A percentile compares a stretch with the other conserved stretches of the same genome.
Evolutionary conservation across 2,329 filamentous ascomycete species (phyloP).

Genomic region (Arthrinium puccinioides): DNA sequence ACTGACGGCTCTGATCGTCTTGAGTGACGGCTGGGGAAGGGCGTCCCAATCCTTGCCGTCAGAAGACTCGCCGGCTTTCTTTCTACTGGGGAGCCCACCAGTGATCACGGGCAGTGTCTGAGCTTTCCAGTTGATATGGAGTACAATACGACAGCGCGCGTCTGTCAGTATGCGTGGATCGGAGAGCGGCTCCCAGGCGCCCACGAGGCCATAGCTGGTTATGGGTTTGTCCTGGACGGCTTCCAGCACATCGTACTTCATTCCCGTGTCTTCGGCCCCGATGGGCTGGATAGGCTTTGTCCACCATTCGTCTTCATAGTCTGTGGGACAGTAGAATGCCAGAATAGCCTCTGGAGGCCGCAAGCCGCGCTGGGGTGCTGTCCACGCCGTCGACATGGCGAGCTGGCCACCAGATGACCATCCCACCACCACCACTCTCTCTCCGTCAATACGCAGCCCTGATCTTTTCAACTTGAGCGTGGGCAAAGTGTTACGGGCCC

Average conservation of each 20-base stretch:
- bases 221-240: conserved; percentile 18
- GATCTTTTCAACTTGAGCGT: conserved; percentile 8
- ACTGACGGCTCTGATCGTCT: conserved; percentile 12
- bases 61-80: conserved; percentile 1
- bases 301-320: conserved; percentile 13
- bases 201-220: conserved; percentile 10
- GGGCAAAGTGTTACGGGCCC: conserved; percentile 27
- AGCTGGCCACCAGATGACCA: conserved; percentile 42
- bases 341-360: conserved; percentile 33
- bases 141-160: conserved; percentile 16
- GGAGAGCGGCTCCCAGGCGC: conserved; percentile 6
- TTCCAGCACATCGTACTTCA: conserved; percentile 19
- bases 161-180: conserved; percentile 10
- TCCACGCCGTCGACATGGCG: conserved; percentile 36
- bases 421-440: conserved; percentile 31
- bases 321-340: conserved; percentile 33
- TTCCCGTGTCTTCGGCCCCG: conserved; percentile 5
- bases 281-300: conserved; percentile 9
- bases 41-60: conserved; percentile 8
- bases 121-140: conserved; percentile 23
- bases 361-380: conserved; percentile 18
- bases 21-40: conserved; percentile 7
- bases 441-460: conserved; percentile 15
- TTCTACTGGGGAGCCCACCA: conserved; percentile 12
- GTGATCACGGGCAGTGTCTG: conserved; percentile 18